Evolutionary conservation across 352 stramenopile genomes (phyloP), one percentile per base, ranked within the genome.

Genomic region (Stephanocyclus meneghinianus): DNA sequence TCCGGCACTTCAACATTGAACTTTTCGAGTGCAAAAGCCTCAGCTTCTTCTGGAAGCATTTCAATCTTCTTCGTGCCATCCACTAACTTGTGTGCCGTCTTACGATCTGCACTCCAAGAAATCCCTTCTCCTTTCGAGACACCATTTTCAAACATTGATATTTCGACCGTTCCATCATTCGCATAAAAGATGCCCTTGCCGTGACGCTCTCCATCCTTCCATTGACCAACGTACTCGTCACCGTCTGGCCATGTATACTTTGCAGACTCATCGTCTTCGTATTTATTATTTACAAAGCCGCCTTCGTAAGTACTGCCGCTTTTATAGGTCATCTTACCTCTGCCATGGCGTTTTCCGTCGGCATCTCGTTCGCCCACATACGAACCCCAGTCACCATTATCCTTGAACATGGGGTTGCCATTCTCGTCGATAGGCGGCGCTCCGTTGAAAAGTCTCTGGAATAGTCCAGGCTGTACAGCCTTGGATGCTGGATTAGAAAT

Each of bases 261-360:
- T 55, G 70, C 76, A 21, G n/a, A 53, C 60, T 60, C 40, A 37
- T 70, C 65, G 48, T 62, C 64, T 53, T 84, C 64, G 48, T 74
- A 83, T 61, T 78, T 78, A 29, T 68, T 59, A 30, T 83, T 83
- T 1, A n/a, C 47, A 51, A 83, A 83, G 55, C 62, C 69, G 61
- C 75, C 75, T 60, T 83, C 61, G 37, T 83, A 83, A 2, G 37
- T 50, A 56, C 53, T 50, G 10, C 75, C 75, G 37, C 69, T 83
- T n/a, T 78, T 56, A 51, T 83, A 83, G 30, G 18, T 64, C 61
- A 83, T 83, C 48, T 74, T 83, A 4, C 75, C 75, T 63, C 66
- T 48, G 11, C 75, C 75, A 57, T 63, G 29, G 26, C 75, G 62
- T 53, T 75, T 53, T 48, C 69, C 75, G 62, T 74, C 21, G n/a